These are phyloP conservation scores for Durusdinium trenchii DNA, from an alignment of 73 alveolate species.

Conservation along the genomic window DNA sequence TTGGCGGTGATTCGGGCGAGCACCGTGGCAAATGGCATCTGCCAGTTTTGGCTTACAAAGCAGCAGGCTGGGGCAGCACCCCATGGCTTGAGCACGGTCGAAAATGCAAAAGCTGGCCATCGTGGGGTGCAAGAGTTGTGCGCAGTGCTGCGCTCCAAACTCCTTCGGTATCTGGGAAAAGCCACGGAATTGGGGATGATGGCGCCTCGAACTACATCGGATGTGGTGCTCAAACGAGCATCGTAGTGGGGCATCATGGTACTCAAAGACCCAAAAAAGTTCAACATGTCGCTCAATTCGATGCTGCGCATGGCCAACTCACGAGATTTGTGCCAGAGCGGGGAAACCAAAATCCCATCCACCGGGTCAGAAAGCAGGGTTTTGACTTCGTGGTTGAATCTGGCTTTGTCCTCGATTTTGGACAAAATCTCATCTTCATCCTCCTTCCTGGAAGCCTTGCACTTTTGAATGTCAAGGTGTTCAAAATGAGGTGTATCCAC, in stretches of 20 bases:
- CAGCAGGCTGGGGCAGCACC: background rate
- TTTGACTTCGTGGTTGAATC: conserved; percentile 5
- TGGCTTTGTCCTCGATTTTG: background rate
- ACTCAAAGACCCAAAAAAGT: background rate
- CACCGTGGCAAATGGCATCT: background rate
- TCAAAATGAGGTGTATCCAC: background rate
- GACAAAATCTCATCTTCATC: conserved; percentile 39
- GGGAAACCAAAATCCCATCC: background rate
- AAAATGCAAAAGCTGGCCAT: background rate
- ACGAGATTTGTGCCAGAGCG: background rate
- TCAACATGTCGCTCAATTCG: background rate
- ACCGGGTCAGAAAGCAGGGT: background rate
- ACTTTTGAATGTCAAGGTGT: background rate
- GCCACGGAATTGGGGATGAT: background rate
- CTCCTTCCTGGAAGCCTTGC: conserved; percentile 41
- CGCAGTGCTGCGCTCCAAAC: background rate
- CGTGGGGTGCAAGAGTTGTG: background rate
- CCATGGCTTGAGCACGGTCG: background rate
- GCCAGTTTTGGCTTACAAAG: background rate
- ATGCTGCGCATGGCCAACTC: conserved; percentile 20
- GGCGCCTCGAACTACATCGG: background rate
- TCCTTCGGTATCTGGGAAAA: background rate
- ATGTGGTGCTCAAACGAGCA: background rate
- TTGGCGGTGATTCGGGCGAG: background rate
- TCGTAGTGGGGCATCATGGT: background rate